Percentiles rank a stretch among this genome's conserved stretches.
phyloP scores from a whole-genome alignment of 352 stramenopile genomes.

The Pythium dissotocum region DNA sequence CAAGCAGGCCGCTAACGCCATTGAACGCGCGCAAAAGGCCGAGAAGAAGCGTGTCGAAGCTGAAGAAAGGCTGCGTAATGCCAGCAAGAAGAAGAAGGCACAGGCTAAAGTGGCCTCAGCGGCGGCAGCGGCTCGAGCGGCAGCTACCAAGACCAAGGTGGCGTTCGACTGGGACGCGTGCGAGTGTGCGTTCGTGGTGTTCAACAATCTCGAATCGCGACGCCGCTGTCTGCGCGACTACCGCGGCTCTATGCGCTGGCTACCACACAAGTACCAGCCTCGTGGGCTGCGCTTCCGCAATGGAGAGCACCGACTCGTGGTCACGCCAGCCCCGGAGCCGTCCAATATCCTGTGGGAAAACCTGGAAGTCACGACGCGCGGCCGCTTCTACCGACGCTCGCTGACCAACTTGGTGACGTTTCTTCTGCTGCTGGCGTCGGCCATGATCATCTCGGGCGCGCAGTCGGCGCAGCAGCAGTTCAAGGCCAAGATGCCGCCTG shows the following conservation, averaged over 20 bases:
- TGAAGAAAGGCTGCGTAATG: conserved; percentile 5
- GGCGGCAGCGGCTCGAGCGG: not conserved
- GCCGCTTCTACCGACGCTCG: conserved; percentile 58
- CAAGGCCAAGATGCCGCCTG: conserved; percentile 60
- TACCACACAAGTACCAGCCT: conserved; percentile 52
- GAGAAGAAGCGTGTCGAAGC: conserved; percentile 14
- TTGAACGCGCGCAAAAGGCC: conserved; percentile 2
- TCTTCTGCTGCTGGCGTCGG: conserved; percentile 64
- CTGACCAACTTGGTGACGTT: conserved; percentile 68
- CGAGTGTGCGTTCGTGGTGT: conserved; percentile 86
- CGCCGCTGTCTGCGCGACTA: conserved; percentile 82
- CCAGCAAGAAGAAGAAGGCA: conserved; percentile 23
- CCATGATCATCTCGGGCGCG: conserved; percentile 71
- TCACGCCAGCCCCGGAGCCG: too few relatives aligned
- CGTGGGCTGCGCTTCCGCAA: conserved; percentile 56
- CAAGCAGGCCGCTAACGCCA: conserved; percentile 30
- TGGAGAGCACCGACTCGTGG: conserved; percentile 29
- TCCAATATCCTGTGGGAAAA: conserved; percentile 91
- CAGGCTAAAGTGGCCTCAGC: not conserved
- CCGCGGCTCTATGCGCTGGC: conserved; percentile 41
- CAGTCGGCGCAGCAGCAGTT: conserved; percentile 72
- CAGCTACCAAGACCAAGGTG: conserved; percentile 14
- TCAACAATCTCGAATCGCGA: conserved; percentile 83
- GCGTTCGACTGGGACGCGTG: conserved; percentile 64
- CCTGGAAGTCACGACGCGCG: conserved; percentile 63